These are phyloP conservation scores for Aspergillus amoenus DNA, from an alignment of 2,329 filamentous ascomycete genomes.

Conservation along the genomic window DNA sequence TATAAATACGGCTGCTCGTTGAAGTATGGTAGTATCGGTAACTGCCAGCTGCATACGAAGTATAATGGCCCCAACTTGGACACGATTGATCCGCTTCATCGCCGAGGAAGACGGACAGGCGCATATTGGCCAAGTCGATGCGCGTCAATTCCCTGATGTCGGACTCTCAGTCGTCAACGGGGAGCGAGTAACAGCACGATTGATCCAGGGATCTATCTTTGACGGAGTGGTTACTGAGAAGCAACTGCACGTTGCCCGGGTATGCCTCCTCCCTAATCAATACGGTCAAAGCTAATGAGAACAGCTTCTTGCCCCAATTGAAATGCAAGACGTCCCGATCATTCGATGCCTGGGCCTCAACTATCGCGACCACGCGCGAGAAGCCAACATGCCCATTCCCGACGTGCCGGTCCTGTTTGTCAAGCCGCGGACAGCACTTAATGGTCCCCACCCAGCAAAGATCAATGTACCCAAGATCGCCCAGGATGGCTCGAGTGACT, in stretches of 20 bases:
- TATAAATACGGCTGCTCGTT: too few relatives aligned
- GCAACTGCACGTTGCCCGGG: neutral
- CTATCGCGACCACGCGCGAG: conserved; percentile 43
- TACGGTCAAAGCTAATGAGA: too few relatives aligned
- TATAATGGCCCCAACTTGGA: neutral
- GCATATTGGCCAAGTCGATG: conserved; percentile 3
- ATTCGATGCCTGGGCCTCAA: conserved; percentile 51
- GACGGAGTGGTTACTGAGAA: neutral
- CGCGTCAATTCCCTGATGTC: neutral
- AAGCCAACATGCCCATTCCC: conserved; percentile 40
- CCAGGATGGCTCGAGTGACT: conserved; percentile 32
- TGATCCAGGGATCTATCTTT: neutral
- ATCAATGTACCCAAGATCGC: conserved; percentile 31
- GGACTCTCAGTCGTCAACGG: neutral
- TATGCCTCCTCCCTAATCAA: neutral
- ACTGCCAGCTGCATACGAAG: too few relatives aligned
- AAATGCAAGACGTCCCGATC: neutral
- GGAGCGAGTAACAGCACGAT: neutral
- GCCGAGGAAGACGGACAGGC: neutral
- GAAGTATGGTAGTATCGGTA: too few relatives aligned
- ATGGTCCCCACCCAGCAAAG: conserved; percentile 25
- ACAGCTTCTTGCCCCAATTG: neutral
- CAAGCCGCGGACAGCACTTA: conserved; percentile 33
- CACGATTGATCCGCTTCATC: neutral
- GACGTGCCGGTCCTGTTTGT: conserved; percentile 37